A percentile compares a stretch with the other conserved stretches of the same genome.
Conservation (phyloP, 768 basidiomycete genomes). For the Mycena albidolilacea region DNA sequence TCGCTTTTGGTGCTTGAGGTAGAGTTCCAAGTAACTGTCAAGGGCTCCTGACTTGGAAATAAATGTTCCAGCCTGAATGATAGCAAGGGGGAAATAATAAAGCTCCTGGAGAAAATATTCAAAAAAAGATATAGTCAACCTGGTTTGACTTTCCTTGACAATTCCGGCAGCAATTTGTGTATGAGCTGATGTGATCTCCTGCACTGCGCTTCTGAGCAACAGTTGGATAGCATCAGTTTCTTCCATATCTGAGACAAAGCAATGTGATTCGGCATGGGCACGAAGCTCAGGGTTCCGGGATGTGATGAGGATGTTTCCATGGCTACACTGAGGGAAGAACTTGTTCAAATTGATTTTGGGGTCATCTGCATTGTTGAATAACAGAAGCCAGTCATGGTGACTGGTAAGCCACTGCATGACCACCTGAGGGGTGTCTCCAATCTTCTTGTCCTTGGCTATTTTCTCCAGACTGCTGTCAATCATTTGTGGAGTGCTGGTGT, state of each 20-base stretch:
- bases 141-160: slow-evolving; percentile 13
- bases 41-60: slow-evolving; percentile 10
- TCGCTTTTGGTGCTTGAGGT: background rate
- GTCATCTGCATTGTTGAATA: background rate
- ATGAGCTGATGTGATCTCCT: background rate
- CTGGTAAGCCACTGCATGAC: background rate
- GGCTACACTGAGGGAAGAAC: slow-evolving; percentile 13
- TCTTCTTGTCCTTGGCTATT: background rate
- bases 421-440: background rate
- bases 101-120: background rate
- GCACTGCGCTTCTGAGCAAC: background rate
- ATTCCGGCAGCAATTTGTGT: background rate
- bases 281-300: slow-evolving; percentile 17
- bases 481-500: slow-evolving; percentile 7
- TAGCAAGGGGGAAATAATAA: slow-evolving; percentile 8
- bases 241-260: background rate
- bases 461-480: slow-evolving; percentile 13
- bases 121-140: too few relatives aligned
- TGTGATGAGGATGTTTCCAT: slow-evolving; percentile 31
- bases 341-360: background rate
- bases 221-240: slow-evolving; percentile 8
- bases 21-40: slow-evolving; percentile 12
- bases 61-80: slow-evolving; percentile 14
- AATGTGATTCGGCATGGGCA: background rate
- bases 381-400: background rate